Base-by-base conservation (phyloP, 2,329 filamentous ascomycete genomes). In the Huntiella abstrusa region DNA sequence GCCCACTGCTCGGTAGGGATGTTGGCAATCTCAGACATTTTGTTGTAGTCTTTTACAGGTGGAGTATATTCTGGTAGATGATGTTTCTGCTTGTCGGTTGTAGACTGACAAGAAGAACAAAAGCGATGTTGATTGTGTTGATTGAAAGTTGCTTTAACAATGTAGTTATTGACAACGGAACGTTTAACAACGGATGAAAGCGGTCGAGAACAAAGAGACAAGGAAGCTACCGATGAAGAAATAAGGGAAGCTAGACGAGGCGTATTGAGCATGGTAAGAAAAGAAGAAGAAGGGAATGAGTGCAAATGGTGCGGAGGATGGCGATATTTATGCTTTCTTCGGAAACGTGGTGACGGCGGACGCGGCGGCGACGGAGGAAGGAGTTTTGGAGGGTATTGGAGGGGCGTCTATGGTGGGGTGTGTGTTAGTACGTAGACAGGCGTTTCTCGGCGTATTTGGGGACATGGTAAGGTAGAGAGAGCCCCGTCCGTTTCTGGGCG, bases 1-100 rank as follows among this genome's bases (percentile, higher is more conserved):
- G 88, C 88, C 84, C 81, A 92, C 69, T 96, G 88, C 63, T 78
- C 78, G 43, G 71, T 74, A 49, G 88, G 88, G 57, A 95, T 73
- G 40, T 47, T 75, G 46, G 50, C 34, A 43, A 47, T 47, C 10
- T 32, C 48, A 43, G 58, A 52, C 59, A 62, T 59, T 49, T 45
- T 55, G 54, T 45, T 49, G 49, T 44, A 47, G 39, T 41, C 33
- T 13, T 33, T 17, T 11, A 41, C 10, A 15, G n/a, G 32, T 40
- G 50, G 44, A 52, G 51, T 10, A 7, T 28, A 28, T 28, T 28
- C 22, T 28, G 22, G 22, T 28, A 28, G 12, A 13, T 33, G 32
- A 33, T 34, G 39, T 16, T 16, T 41, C 15, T 28, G 22, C 1
- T 7, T 7, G 22, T 2, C 22, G 22, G 6, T 33, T 16, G 7